Evolutionary conservation across 495 filamentous ascomycete genomes (phyloP).

Genomic region (Trypethelium eluteriae): DNA sequence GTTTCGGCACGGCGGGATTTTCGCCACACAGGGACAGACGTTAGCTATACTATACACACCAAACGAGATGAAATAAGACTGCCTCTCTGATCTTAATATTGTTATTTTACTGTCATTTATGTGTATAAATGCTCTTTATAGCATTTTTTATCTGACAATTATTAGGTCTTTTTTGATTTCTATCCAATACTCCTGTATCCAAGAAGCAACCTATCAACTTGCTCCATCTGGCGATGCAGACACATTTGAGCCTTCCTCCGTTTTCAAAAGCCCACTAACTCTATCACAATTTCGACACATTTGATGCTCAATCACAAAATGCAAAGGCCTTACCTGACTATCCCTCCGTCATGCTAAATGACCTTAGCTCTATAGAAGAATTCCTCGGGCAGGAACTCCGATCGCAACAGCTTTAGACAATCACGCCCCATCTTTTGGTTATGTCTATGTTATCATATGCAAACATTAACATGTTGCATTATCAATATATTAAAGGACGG

Average conservation of each 20-base stretch:
- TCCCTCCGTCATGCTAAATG: neutral
- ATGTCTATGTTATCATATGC: constrained; percentile 28
- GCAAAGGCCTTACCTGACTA: neutral
- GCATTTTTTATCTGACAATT: neutral
- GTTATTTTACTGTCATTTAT: neutral
- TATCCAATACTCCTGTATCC: neutral
- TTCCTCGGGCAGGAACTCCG: constrained; percentile 5
- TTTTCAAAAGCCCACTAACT: constrained; percentile 13
- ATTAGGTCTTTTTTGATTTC: neutral
- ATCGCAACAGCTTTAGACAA: constrained; percentile 19
- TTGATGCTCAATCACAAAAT: neutral
- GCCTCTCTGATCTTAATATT: too few relatives aligned
- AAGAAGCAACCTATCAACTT: too few relatives aligned
- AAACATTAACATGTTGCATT: constrained; percentile 37
- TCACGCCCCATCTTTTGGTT: constrained; percentile 31
- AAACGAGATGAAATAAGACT: too few relatives aligned
- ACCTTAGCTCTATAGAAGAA: neutral
- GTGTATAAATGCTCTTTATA: neutral
- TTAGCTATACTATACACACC: too few relatives aligned
- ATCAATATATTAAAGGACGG: constrained; percentile 40
- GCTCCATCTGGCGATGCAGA: neutral
- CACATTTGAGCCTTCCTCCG: constrained; percentile 2
- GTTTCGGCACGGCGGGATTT: too few relatives aligned
- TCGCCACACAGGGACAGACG: too few relatives aligned
- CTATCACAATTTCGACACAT: constrained; percentile 6